Evolutionary conservation across 768 basidiomycete species (phyloP), one percentile per base, ranked within the genome.

Genomic region (Leccinum truebloodii): DNA sequence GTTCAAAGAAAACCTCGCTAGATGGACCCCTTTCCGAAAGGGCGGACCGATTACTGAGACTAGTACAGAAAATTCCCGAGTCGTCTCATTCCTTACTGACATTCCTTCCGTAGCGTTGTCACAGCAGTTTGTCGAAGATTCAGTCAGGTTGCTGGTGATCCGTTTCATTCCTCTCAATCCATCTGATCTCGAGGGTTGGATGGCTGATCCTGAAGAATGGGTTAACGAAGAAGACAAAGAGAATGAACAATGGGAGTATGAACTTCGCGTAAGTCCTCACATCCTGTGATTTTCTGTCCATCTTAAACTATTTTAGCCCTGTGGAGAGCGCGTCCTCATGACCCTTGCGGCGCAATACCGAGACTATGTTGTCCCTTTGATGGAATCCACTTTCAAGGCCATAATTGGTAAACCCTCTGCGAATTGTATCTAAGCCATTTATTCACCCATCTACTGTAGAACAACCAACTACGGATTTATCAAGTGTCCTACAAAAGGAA

Each of bases 151-250:
- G 7, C 82, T 99, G 9, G 83, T 99, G 22, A 88, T 87, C 24
- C 84, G 89, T 9, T 88, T 96, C 68, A 87, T 99, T 72, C 93
- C 92, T 13, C 78, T 99, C 50, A 89, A 89, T 57, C 81, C 89
- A 6, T 76, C 81, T 2, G 96, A 98, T 72, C 80, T 98, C 10
- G 86, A 93, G 64, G 82, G 81, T 5, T 94, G 95, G 92, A 80
- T 88, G 75, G 81, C 82, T 16, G 93, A 95, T 70, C 94, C 95
- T 0, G 96, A 99, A 77, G 92, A 95, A 67, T 99, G 94, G 93
- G 84, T 96, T 12, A 92, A 93, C 60, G 74, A 85, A 10, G 94
- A 98, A 73, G 93, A 94, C 60, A 88, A 87, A 63, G 94, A 94
- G 63, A 90, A 86, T 48, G 94, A 95, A 41, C 86, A 91, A 59